Evolutionary conservation across 2,329 filamentous ascomycete genomes (phyloP).

Genomic region (Trichoderma gracile): DNA sequence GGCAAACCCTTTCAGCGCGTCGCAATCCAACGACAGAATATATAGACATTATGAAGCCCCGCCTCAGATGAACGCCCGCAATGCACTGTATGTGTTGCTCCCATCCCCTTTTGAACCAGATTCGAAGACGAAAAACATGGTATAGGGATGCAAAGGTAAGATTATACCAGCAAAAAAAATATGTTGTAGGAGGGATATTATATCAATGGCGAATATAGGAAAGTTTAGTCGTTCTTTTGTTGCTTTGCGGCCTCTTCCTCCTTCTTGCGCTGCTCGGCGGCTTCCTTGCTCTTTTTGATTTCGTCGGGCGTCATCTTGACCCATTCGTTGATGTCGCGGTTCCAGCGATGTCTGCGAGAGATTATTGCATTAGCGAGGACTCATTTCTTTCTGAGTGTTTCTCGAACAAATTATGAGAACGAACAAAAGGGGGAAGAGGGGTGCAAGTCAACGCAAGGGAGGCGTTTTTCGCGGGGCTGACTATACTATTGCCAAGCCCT

Average conservation of each 20-base stretch:
- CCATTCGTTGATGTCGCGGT: constrained; percentile 60
- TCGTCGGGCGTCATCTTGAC: constrained; percentile 45
- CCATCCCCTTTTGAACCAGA: background rate
- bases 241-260: background rate
- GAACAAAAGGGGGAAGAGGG: too few relatives aligned
- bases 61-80: constrained; percentile 3
- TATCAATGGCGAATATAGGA: too few relatives aligned
- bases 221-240: background rate
- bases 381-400: background rate
- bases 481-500: too few relatives aligned
- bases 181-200: background rate
- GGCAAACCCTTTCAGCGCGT: too few relatives aligned
- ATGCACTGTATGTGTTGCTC: constrained; percentile 4
- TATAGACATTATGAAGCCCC: background rate
- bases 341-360: constrained; percentile 58
- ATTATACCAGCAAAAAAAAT: background rate
- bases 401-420: background rate
- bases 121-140: background rate
- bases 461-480: background rate
- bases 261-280: constrained; percentile 33
- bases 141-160: background rate
- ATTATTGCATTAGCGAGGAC: constrained; percentile 27
- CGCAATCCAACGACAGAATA: background rate
- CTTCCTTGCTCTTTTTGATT: constrained; percentile 31
- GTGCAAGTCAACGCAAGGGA: background rate